Base-by-base conservation (phyloP, 192 early-diverging fungal species). In the Kappamyces sp. region DNA sequence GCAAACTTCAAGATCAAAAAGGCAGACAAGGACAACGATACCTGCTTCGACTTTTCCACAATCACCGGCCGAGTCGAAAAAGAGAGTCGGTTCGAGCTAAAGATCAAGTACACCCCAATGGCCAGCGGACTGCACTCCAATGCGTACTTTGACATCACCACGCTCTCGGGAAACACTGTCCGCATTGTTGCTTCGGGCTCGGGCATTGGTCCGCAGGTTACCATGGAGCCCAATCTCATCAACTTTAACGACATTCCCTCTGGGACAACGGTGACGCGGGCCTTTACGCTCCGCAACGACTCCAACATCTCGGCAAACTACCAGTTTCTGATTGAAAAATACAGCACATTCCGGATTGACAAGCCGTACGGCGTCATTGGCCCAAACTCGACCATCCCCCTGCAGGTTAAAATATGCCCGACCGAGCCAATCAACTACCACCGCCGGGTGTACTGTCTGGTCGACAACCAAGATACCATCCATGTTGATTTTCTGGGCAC, bases 391-490 rank as follows among this genome's bases (percentile, higher is more conserved):
- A 69, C 69, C 3, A 63, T 80, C 5, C 64, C 77, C 14, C 55
- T 81, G 5, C 77, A 74, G 15, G 55, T 81, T 7, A 71, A 67
- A 45, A 78, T 81, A 50, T 66, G 66, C 48, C 80, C 79, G 6
- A 45, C 45, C 2, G 77, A 81, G 42, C 71, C 79, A 0, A 77
- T 81, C 0, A 81, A 81, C 63, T 81, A 81, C 60, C 72, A 77
- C 50, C 61, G 79, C 12, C 59, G 79, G 4, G 69, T 81, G 1
- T 81, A 80, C 49, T 81, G 79, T 52, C 49, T 81, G 8, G 68
- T 81, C 1, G 79, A 81, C 49, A 59, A 81, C 57, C 72, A 79
- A 35, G 77, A 81, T 71, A 67, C 49, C 4, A 54, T 80, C 49
- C 66, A 36, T 64, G 40, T 81, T 7, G 79, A 81, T 41, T 35